These are phyloP conservation scores for Laetiporus sulphureus DNA, from an alignment of 1,284 basidiomycete genomes.

Conservation along the genomic window DNA sequence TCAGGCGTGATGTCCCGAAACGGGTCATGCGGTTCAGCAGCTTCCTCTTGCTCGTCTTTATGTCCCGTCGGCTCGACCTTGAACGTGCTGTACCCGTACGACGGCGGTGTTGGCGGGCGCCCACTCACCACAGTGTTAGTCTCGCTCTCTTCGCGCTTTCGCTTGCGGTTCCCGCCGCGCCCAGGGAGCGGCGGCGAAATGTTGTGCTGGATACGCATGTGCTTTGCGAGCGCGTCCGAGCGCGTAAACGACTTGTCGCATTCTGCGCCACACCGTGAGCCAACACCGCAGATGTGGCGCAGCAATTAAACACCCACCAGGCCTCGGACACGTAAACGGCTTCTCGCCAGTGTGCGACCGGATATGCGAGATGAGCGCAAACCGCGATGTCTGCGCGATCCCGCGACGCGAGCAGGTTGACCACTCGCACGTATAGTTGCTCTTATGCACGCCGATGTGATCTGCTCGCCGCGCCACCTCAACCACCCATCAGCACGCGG, in stretches of 20 bases:
- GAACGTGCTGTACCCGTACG: slow-evolving; percentile 48
- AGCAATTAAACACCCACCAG: slow-evolving; percentile 40
- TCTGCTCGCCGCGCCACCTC: slow-evolving; percentile 30
- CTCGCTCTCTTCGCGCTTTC: slow-evolving; percentile 33
- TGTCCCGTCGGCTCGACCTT: slow-evolving; percentile 52
- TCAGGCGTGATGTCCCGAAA: slow-evolving; percentile 21
- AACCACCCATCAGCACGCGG: slow-evolving; percentile 3
- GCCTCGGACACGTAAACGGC: slow-evolving; percentile 77
- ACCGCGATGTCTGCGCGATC: slow-evolving; percentile 79
- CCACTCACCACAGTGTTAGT: too few relatives aligned
- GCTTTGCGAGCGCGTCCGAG: slow-evolving; percentile 86
- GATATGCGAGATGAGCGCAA: slow-evolving; percentile 82
- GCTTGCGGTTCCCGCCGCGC: slow-evolving; percentile 63
- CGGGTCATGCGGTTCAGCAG: slow-evolving; percentile 2
- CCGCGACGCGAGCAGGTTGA: slow-evolving; percentile 72
- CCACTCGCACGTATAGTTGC: slow-evolving; percentile 88
- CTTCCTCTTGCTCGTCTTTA: slow-evolving; percentile 28
- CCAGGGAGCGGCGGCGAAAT: slow-evolving; percentile 67
- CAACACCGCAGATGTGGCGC: neutral
- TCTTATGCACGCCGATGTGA: slow-evolving; percentile 83
- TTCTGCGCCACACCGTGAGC: slow-evolving; percentile 39
- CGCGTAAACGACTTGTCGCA: slow-evolving; percentile 93
- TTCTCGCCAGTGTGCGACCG: slow-evolving; percentile 91
- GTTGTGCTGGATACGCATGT: slow-evolving; percentile 84
- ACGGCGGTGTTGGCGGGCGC: slow-evolving; percentile 11